Evolutionary conservation across 208 protist species (phyloP), one percentile per base, ranked within the genome.

Genomic region (Chromosphaera perkinsii): DNA sequence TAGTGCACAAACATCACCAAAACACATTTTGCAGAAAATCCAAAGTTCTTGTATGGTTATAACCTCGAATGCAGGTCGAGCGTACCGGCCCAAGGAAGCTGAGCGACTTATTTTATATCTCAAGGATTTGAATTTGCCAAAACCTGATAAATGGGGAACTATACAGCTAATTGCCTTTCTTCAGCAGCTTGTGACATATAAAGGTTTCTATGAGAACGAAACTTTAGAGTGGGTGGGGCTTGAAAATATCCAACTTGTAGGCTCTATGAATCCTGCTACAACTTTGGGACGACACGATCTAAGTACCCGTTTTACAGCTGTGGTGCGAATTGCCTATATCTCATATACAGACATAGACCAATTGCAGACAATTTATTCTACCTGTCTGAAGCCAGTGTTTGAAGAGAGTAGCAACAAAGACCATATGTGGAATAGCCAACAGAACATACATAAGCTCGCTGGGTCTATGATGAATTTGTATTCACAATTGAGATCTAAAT

Each of bases 51-150:
- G 96, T 77, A 83, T 84, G 14, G 82, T 94, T 47, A 78, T 83
- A 57, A 86, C 88, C 63, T 97, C 92, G 14, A 20, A 20, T 9
- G 20, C 10, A 22, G 52, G 52, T 2, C 81, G 85, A 43, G 86
- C 96, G 14, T 81, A 97, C 58, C 69, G 83, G 33, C 93, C 93
- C 2, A 76, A 73, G 20, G 82, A 82, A 31, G 83, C 84, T 3
- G 78, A 95, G 77, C 85, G 87, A 73, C 83, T 99, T 17, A 85
- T 99, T 0, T 76, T 99, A 26, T 98, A 99, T 73, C 99, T 95
- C 81, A 95, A 99, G 80, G 96, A 99, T 77, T 91, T 98, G 75
- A 98, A 98, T 73, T 82, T 98, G 48, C 96, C 96, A 1, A 82
- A 84, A 5, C 52, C 86, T 4, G 95, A 99, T 76, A 84, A 83